These are phyloP conservation scores for Tremella yokohamensis DNA, from an alignment of 768 basidiomycete genomes.

Conservation along the genomic window DNA sequence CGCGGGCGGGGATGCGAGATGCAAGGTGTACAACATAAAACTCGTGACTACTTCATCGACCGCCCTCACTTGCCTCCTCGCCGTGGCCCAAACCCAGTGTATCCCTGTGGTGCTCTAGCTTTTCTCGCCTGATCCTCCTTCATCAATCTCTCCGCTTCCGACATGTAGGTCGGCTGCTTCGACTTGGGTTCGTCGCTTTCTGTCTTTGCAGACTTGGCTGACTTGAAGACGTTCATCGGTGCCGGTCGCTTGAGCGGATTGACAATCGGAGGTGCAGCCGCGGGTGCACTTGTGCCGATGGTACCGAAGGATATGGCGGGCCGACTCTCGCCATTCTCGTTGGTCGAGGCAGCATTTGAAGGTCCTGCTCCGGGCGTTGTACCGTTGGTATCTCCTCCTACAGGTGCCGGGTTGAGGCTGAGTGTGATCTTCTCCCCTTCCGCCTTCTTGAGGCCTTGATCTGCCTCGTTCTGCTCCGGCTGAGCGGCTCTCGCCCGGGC, in stretches of 20 bases:
- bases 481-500: conserved; percentile 63
- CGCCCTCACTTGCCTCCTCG: conserved; percentile 10
- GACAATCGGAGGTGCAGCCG: conserved; percentile 12
- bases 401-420: conserved; percentile 33
- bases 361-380: not conserved
- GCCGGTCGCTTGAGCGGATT: conserved; percentile 47
- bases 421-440: conserved; percentile 46
- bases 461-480: conserved; percentile 20
- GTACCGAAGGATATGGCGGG: conserved; percentile 14
- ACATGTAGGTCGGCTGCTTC: conserved; percentile 58
- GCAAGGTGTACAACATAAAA: no score
- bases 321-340: not conserved
- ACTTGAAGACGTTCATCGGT: conserved; percentile 58
- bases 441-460: conserved; percentile 36
- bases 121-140: conserved; percentile 88
- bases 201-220: conserved; percentile 46
- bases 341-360: not conserved
- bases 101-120: conserved; percentile 38
- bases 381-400: conserved; percentile 54
- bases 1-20: no score
- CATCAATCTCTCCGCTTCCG: conserved; percentile 80
- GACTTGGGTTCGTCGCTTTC: conserved; percentile 50
- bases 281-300: conserved; percentile 9
- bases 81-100: conserved; percentile 37
- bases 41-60: no score